These are phyloP conservation scores for barley (Hordeum vulgare) DNA, from an alignment of 176 grass and related monocot genomes.

Conservation along the genomic window DNA sequence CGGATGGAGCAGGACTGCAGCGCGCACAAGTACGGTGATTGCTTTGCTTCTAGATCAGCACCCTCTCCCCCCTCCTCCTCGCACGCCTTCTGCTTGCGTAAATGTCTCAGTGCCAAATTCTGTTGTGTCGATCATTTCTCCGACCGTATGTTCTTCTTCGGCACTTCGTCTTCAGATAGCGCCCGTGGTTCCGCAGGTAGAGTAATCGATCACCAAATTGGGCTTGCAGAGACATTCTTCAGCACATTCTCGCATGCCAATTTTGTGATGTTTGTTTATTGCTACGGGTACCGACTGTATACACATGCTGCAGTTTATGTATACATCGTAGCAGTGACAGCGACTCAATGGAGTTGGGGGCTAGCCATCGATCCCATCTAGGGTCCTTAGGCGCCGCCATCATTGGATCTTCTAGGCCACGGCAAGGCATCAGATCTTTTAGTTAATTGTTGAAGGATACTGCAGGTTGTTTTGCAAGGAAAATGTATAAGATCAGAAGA, in stretches of 20 bases:
- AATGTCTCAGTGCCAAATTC: background rate
- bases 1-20: slow-evolving; percentile 56
- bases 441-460: slow-evolving; percentile 2
- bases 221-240: background rate
- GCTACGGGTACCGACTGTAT: background rate
- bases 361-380: too few relatives aligned
- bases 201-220: background rate
- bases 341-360: background rate
- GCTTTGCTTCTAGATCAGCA: background rate
- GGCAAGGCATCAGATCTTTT: too few relatives aligned
- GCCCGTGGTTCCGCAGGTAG: too few relatives aligned
- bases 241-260: background rate
- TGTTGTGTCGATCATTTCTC: background rate
- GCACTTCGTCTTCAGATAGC: background rate
- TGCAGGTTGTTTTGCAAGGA: slow-evolving; percentile 68
- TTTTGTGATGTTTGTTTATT: background rate
- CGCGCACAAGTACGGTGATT: slow-evolving; percentile 62
- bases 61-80: background rate
- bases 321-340: too few relatives aligned
- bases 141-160: background rate
- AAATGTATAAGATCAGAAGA: slow-evolving; percentile 57
- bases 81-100: background rate
- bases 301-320: background rate
- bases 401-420: too few relatives aligned
- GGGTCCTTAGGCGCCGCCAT: too few relatives aligned